Evolutionary conservation across 2,329 filamentous ascomycete species (phyloP), one percentile per base, ranked within the genome.

Genomic region (Arthrobotrys pseudoclavata): DNA sequence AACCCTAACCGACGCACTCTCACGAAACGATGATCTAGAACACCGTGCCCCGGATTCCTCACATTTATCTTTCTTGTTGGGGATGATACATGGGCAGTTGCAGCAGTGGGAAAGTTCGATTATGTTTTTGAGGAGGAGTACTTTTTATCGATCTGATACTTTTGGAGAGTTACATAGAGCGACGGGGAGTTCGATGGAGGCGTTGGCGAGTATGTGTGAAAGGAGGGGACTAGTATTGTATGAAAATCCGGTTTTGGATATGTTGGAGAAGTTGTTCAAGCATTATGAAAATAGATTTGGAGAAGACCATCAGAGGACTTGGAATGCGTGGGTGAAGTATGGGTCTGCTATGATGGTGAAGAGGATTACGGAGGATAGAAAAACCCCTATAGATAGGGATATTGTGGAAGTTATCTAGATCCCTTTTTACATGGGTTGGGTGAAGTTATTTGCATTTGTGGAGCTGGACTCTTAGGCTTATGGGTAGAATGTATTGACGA

Each of bases 221-320:
- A 66, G 50, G 45, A 37, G 72, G 48, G 72, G 72, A 15, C 3
- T 52, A n/a, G 52, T 76, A 5, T 37, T 70, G 15, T 76, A 76
- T 22, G 72, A 76, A 24, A 70, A 61, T 22, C 72, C 72, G 0
- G n/a, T 76, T 22, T 42, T 76, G 31, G 72, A 76, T 48, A 34
- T 76, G 52, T 29, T 76, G 26, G 72, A 70, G 26, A 76, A 76
- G 24, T 26, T 76, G 60, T 50, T 66, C 5, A 50, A 37, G 67
- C 66, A 70, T 29, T 70, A 76, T 67, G 57, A 76, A 52, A 76
- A 66, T 40, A 52, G 72, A n/a, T 76, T 76, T 47, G 72, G 72
- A 15, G 60, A 67, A 18, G 50, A 70, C 18, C 72, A 76, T 48
- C 64, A 76, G 22, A 64, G 72, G 53, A 76, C 72, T 31, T 76